phyloP scores from a whole-genome alignment of 140 eudicot species.

The Erigeron philadelphicus region DNA sequence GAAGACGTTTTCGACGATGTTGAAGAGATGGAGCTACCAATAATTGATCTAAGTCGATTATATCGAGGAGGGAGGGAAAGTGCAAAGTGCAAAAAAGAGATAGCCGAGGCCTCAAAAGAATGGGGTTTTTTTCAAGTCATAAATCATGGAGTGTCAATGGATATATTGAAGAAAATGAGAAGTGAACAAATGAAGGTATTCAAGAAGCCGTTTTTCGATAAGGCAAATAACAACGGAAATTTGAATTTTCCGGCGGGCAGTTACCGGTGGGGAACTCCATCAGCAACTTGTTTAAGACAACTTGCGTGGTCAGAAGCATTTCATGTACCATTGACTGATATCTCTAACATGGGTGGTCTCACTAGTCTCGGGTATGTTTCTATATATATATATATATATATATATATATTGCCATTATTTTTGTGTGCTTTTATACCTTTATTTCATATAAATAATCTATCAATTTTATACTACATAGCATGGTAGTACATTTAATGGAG shows the following conservation, averaged over 20 bases:
- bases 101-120: constrained; percentile 65
- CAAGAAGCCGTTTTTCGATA: constrained; percentile 40
- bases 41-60: constrained; percentile 61
- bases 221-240: constrained; percentile 25
- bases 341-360: constrained; percentile 34
- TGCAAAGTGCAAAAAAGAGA: constrained; percentile 44
- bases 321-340: constrained; percentile 54
- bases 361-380: constrained; percentile 47
- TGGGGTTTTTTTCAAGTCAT: constrained; percentile 91
- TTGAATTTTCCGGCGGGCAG: constrained; percentile 44
- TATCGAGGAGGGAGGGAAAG: constrained; percentile 37
- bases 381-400: no score
- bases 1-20: constrained; percentile 9
- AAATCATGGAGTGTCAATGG: constrained; percentile 61
- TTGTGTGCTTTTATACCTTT: background rate
- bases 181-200: constrained; percentile 54
- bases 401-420: background rate
- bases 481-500: no score
- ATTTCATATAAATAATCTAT: background rate
- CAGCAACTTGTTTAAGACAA: constrained; percentile 52
- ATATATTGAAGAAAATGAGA: constrained; percentile 50
- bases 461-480: no score
- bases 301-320: constrained; percentile 83
- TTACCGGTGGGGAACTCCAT: constrained; percentile 72
- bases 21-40: constrained; percentile 65